Percentiles rank a stretch among this genome's conserved stretches.
Evolutionary conservation across 345 rosid species (phyloP).

Genomic region (Laguncularia racemosa): DNA sequence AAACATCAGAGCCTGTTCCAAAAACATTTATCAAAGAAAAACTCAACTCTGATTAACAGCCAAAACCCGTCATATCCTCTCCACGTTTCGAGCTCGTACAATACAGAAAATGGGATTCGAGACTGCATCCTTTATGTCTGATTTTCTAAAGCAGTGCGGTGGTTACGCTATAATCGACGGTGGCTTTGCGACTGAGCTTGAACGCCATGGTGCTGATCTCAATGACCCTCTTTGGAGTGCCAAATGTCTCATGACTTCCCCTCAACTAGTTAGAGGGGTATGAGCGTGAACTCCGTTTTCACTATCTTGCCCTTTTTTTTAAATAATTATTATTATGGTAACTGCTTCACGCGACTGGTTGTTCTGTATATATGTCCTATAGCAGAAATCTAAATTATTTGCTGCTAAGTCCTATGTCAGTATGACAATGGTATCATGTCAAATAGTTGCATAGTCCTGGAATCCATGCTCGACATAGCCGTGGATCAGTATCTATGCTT

Average conservation of each 20-base stretch:
- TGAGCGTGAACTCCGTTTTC: background rate
- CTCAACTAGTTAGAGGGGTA: slow-evolving; percentile 80
- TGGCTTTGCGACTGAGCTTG: slow-evolving; percentile 89
- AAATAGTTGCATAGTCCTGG: too few relatives aligned
- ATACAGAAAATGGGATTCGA: slow-evolving; percentile 22
- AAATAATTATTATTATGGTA: background rate
- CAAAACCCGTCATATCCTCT: too few relatives aligned
- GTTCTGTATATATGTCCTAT: too few relatives aligned
- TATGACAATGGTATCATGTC: too few relatives aligned
- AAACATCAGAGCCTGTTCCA: too few relatives aligned
- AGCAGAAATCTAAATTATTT: too few relatives aligned
- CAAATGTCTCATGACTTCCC: slow-evolving; percentile 72
- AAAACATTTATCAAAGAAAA: too few relatives aligned
- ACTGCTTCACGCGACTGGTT: background rate
- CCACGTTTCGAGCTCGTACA: too few relatives aligned
- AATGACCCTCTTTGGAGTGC: slow-evolving; percentile 98
- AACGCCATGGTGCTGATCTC: slow-evolving; percentile 83
- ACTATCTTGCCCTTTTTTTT: background rate
- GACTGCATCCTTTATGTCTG: slow-evolving; percentile 29
- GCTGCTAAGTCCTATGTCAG: too few relatives aligned
- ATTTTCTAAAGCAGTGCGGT: slow-evolving; percentile 60
- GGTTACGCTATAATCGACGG: slow-evolving; percentile 82
- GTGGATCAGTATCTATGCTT: too few relatives aligned
- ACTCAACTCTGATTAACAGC: too few relatives aligned
- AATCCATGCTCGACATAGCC: too few relatives aligned